Conservation (phyloP, 306 rosid species). For the Vigna unguiculata region DNA sequence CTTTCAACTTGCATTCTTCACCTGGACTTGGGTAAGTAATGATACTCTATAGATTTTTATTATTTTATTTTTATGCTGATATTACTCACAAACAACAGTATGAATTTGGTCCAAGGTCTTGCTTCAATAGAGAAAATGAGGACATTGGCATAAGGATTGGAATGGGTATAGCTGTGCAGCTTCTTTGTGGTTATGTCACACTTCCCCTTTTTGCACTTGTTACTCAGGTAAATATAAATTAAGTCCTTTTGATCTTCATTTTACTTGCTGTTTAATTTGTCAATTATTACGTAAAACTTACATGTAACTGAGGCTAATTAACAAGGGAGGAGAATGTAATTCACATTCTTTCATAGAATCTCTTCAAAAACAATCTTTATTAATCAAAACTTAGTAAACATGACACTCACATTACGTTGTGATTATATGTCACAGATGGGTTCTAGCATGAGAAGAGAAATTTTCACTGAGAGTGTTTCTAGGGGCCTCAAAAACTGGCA, state of each 20-base stretch:
- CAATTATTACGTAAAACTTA: neutral
- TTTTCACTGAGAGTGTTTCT: constrained; percentile 56
- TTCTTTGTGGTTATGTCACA: constrained; percentile 74
- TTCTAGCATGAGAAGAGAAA: constrained; percentile 60
- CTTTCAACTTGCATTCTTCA: constrained; percentile 79
- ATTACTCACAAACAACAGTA: constrained; percentile 55
- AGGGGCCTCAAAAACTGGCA: constrained; percentile 69
- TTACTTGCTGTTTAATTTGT: neutral
- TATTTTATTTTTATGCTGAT: constrained; percentile 40
- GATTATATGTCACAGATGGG: constrained; percentile 58
- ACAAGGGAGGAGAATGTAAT: neutral
- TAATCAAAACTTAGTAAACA: too few species aligned
- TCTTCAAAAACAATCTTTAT: too few species aligned
- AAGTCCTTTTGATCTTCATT: neutral
- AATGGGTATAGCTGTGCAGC: constrained; percentile 69
- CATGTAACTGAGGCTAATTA: neutral
- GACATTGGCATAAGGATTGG: constrained; percentile 58
- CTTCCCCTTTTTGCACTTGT: constrained; percentile 77
- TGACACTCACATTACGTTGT: neutral
- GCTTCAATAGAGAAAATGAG: constrained; percentile 59
- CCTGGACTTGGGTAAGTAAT: constrained; percentile 77
- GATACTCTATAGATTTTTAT: neutral
- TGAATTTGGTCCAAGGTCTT: constrained; percentile 71
- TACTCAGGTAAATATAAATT: constrained; percentile 57
- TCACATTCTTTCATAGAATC: too few species aligned